A percentile compares a stretch with the other conserved stretches of the same genome.
Evolutionary conservation across 768 basidiomycete genomes (phyloP).

Genomic region (Mycena vitilis): DNA sequence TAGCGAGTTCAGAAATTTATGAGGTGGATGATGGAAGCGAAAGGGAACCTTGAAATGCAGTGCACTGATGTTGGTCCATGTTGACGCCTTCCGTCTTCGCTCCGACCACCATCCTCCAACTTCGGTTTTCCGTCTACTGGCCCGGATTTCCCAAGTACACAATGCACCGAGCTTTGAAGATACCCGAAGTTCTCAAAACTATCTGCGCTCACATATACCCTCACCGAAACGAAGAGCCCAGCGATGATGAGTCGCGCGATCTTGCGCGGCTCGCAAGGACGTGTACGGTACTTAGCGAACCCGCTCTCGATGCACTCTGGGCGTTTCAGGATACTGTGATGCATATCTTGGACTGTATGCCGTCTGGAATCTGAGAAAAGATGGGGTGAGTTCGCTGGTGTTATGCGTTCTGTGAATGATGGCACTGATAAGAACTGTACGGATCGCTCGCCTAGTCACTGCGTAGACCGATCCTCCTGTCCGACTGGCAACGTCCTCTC

Average conservation of each 20-base stretch:
- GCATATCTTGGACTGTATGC: constrained; percentile 2
- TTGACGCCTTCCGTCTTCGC: no score
- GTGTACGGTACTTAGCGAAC: background rate
- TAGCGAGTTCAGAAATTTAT: no score
- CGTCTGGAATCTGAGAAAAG: background rate
- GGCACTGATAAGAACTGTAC: background rate
- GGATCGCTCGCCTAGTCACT: background rate
- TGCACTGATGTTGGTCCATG: no score
- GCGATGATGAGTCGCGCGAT: background rate
- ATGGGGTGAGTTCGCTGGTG: background rate
- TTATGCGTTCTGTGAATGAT: background rate
- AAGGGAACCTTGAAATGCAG: no score
- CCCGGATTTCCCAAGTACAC: no score
- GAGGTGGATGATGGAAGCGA: no score
- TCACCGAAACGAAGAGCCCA: background rate
- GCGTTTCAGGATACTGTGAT: background rate
- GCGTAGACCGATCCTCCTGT: background rate
- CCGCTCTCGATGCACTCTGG: constrained; percentile 8
- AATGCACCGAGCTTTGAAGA: background rate
- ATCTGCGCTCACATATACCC: background rate
- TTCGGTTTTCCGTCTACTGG: no score
- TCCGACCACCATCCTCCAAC: no score
- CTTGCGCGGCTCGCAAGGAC: background rate
- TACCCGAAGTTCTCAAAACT: background rate
- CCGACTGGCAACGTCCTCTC: constrained; percentile 9